Percentiles rank a stretch among this genome's conserved stretches.
These are phyloP conservation scores for Musa beccarii DNA, from an alignment of 176 grass and related monocot genomes.

Conservation along the genomic window DNA sequence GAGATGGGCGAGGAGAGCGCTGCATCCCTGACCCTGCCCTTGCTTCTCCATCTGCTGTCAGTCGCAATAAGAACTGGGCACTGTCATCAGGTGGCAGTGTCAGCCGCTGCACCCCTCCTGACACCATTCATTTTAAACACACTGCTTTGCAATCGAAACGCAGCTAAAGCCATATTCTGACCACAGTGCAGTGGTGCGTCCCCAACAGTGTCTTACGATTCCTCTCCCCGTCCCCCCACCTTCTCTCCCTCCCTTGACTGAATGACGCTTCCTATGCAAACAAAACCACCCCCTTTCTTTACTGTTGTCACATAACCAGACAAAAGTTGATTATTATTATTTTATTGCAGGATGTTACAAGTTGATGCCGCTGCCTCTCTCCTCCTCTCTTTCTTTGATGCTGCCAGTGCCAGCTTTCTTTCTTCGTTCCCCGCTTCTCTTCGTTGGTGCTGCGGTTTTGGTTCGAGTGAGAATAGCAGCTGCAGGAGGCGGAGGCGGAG, in stretches of 20 bases:
- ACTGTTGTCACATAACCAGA: conserved; percentile 4
- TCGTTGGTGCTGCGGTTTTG: background rate
- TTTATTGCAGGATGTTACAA: conserved; percentile 15
- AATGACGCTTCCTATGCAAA: conserved; percentile 20
- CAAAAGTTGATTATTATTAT: conserved; percentile 1
- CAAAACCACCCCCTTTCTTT: conserved; percentile 1
- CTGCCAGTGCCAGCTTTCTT: background rate
- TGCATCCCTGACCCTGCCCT: background rate
- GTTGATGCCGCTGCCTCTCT: background rate
- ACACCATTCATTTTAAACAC: conserved; percentile 15
- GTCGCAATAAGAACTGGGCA: conserved; percentile 15
- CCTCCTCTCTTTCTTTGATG: background rate
- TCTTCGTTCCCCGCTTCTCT: background rate
- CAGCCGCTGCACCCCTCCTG: conserved; percentile 4
- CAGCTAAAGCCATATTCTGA: background rate
- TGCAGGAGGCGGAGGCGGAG: no score
- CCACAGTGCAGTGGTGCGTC: background rate
- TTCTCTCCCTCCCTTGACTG: conserved; percentile 6
- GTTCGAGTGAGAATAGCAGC: background rate
- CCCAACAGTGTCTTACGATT: background rate
- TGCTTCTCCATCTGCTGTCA: conserved; percentile 12
- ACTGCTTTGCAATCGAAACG: background rate
- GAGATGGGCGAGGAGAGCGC: background rate
- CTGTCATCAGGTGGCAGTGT: conserved; percentile 19
- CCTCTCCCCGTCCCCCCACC: background rate